These are phyloP conservation scores for Trichoderma lentiforme DNA, from an alignment of 2,329 filamentous ascomycete genomes.

Conservation along the genomic window DNA sequence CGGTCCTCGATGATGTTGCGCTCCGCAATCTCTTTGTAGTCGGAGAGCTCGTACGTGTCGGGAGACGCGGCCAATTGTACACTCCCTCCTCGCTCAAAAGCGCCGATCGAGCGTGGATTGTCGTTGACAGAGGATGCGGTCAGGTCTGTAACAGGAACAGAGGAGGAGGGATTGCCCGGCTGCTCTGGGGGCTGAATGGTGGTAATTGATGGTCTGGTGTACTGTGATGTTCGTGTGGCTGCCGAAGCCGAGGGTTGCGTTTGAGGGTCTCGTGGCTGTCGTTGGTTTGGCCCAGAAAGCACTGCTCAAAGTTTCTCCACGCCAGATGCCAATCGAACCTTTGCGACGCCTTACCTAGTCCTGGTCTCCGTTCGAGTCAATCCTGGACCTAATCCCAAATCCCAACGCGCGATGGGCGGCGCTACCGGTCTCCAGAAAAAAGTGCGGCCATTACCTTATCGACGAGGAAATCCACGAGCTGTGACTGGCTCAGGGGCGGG, in stretches of 20 bases:
- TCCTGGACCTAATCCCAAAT: neutral
- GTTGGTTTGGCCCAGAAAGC: neutral
- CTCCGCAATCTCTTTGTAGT: constrained; percentile 35
- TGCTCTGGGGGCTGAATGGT: constrained; percentile 34
- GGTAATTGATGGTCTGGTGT: constrained; percentile 18
- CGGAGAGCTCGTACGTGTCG: constrained; percentile 41
- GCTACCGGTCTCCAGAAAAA: constrained; percentile 7
- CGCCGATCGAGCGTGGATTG: constrained; percentile 26
- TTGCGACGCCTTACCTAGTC: neutral
- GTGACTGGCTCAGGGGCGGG: constrained; percentile 7
- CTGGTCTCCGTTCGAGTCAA: neutral
- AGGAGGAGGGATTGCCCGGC: constrained; percentile 42
- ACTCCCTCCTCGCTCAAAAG: constrained; percentile 38
- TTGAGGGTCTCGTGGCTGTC: constrained; percentile 2
- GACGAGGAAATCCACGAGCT: neutral
- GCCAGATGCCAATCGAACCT: neutral
- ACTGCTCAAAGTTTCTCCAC: neutral
- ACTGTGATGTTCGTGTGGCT: neutral
- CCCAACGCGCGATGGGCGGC: neutral
- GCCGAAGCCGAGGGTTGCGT: neutral
- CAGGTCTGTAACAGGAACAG: constrained; percentile 31
- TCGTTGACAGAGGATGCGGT: constrained; percentile 23
- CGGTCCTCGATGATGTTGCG: constrained; percentile 31
- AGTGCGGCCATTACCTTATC: neutral
- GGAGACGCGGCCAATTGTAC: neutral